These are phyloP conservation scores for Phragmites australis DNA, from an alignment of 176 grass and related monocot genomes.

Conservation along the genomic window DNA sequence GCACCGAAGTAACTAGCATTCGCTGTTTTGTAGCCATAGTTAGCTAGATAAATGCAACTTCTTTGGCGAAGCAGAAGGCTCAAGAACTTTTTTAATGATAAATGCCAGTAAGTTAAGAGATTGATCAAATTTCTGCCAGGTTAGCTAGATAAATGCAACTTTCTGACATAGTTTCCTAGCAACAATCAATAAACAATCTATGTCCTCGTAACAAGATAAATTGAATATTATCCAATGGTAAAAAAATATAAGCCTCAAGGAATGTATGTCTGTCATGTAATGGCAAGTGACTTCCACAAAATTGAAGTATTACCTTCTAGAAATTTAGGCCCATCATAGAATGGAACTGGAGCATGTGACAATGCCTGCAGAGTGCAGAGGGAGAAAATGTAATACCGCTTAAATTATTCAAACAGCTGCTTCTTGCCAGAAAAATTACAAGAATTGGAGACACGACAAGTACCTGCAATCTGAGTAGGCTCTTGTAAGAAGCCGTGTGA, in stretches of 20 bases:
- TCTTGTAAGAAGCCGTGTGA: slow-evolving; percentile 39
- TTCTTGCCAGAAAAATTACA: neutral
- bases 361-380: slow-evolving; percentile 52
- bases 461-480: slow-evolving; percentile 88
- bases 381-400: neutral
- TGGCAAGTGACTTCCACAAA: slow-evolving; percentile 22
- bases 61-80: neutral
- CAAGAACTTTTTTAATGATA: neutral
- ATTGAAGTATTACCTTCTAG: slow-evolving; percentile 59
- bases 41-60: no score
- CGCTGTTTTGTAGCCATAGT: no score
- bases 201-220: slow-evolving; percentile 5
- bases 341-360: slow-evolving; percentile 59
- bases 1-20: no score
- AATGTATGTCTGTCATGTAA: neutral
- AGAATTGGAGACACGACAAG: slow-evolving; percentile 21
- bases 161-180: slow-evolving; percentile 2
- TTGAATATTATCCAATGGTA: slow-evolving; percentile 4
- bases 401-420: slow-evolving; percentile 20
- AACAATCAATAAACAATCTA: slow-evolving; percentile 5
- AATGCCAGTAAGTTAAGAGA: neutral
- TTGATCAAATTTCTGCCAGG: slow-evolving; percentile 6
- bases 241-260: slow-evolving; percentile 19
- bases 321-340: slow-evolving; percentile 67
- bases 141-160: neutral